These are phyloP conservation scores for Fusarium pseudonygamai DNA, from an alignment of 2,329 filamentous ascomycete species.

Conservation along the genomic window DNA sequence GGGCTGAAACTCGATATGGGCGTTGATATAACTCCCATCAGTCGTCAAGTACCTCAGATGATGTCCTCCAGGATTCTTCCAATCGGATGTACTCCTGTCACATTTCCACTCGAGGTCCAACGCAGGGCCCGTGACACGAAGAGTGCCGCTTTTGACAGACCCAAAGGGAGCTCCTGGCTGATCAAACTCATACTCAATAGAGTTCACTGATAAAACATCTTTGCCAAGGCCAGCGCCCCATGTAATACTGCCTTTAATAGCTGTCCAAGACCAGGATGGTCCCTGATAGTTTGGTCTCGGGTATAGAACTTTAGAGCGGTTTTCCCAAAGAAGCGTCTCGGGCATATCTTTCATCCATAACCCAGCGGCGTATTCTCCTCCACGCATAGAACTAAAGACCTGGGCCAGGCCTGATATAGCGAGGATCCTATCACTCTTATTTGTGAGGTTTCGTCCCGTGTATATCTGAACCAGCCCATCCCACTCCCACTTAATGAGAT, in stretches of 20 bases:
- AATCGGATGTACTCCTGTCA: not conserved
- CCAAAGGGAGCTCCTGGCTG: not conserved
- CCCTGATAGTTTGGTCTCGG: not conserved
- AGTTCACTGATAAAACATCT: not conserved
- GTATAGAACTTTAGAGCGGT: fast-evolving
- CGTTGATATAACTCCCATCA: fast-evolving
- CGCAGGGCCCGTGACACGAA: not conserved
- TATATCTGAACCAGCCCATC: fast-evolving
- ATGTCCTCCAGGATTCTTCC: too few species aligned
- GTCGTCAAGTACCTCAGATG: not conserved
- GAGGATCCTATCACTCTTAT: not conserved
- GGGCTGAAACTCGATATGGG: not conserved
- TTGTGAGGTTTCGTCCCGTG: not conserved
- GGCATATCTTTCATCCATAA: not conserved
- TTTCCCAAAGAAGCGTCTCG: not conserved
- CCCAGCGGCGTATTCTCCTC: not conserved
- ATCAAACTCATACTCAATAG: not conserved
- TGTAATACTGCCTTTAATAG: not conserved
- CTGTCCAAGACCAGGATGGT: not conserved
- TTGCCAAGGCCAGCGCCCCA: too few species aligned
- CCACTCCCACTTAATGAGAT: not conserved
- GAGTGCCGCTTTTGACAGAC: fast-evolving
- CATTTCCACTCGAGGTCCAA: not conserved
- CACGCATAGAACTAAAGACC: not conserved
- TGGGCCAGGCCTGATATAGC: not conserved